These are phyloP conservation scores for Dactylellina leptospora DNA, from an alignment of 2,329 filamentous ascomycete genomes.

Conservation along the genomic window DNA sequence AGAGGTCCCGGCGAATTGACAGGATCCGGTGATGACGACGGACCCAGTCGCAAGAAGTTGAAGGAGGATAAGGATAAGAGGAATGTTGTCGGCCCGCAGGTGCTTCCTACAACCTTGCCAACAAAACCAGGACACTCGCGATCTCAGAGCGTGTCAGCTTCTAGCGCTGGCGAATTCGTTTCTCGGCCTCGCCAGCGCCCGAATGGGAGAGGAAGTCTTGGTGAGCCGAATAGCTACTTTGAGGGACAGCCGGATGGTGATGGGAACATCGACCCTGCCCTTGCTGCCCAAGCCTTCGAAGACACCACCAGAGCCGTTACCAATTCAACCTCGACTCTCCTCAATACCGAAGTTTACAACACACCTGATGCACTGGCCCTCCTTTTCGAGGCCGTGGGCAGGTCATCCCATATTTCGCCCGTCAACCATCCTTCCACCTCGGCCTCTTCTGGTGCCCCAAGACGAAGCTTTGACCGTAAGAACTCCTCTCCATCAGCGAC, in stretches of 20 bases:
- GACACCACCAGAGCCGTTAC: slow-evolving; percentile 34
- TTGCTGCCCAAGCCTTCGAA: slow-evolving; percentile 63
- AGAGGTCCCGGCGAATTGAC: slow-evolving; percentile 75
- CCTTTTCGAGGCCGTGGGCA: slow-evolving; percentile 78
- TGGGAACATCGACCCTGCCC: slow-evolving; percentile 68
- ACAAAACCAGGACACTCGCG: slow-evolving; percentile 63
- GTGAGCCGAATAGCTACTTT: slow-evolving; percentile 63
- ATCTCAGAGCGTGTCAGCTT: slow-evolving; percentile 43
- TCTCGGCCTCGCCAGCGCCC: slow-evolving; percentile 62
- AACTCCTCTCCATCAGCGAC: slow-evolving; percentile 50
- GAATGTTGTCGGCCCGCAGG: slow-evolving; percentile 49
- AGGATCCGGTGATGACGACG: slow-evolving; percentile 62
- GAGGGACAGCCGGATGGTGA: slow-evolving; percentile 63
- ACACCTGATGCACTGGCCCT: slow-evolving; percentile 92
- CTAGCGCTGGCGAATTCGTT: slow-evolving; percentile 53
- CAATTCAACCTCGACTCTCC: slow-evolving; percentile 60
- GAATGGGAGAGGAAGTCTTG: slow-evolving; percentile 75
- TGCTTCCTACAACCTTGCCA: slow-evolving; percentile 59
- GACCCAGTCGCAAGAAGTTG: slow-evolving; percentile 52
- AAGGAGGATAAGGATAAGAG: slow-evolving; percentile 37
- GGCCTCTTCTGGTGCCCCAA: slow-evolving; percentile 40
- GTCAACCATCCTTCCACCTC: slow-evolving; percentile 55
- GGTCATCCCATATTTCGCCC: slow-evolving; percentile 49
- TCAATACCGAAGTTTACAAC: slow-evolving; percentile 78
- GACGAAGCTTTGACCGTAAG: slow-evolving; percentile 51